Evolutionary conservation across 2,329 filamentous ascomycete genomes (phyloP).

Genomic region (Bipolaris victoriae): DNA sequence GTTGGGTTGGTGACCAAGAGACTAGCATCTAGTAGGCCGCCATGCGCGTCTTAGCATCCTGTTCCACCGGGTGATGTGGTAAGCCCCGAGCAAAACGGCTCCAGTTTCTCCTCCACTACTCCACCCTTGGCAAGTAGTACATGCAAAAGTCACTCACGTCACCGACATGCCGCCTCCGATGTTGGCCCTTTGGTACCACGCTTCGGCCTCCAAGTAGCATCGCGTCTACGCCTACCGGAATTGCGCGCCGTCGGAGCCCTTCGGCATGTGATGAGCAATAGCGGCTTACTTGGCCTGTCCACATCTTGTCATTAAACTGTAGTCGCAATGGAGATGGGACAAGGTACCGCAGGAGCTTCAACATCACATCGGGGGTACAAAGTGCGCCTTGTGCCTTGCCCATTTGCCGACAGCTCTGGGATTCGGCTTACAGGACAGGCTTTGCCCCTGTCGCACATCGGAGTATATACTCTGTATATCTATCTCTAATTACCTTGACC

Average conservation of each 20-base stretch:
- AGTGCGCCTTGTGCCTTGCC: neutral
- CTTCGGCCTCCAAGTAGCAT: conserved; percentile 2
- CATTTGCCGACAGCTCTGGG: no score
- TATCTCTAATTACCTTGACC: neutral
- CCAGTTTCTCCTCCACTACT: conserved; percentile 9
- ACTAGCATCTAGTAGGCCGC: neutral
- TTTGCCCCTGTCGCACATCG: neutral
- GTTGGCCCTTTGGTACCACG: conserved; percentile 8
- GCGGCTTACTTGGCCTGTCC: conserved; percentile 1
- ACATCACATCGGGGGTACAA: neutral
- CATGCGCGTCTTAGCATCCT: conserved; percentile 4
- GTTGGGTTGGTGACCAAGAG: conserved; percentile 5
- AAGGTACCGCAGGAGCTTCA: neutral
- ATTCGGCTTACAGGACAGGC: neutral
- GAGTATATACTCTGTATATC: no score
- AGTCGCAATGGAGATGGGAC: neutral
- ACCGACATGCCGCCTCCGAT: conserved; percentile 13
- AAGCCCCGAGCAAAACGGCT: conserved; percentile 7
- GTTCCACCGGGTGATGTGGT: conserved; percentile 14
- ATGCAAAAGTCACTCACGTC: conserved; percentile 16
- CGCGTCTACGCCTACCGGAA: conserved; percentile 12
- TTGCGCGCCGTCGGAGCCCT: conserved; percentile 9
- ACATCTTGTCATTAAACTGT: neutral
- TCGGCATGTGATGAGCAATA: conserved; percentile 1
- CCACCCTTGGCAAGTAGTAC: conserved; percentile 15